Conservation (phyloP, 257 asterid species). For the Oldenlandia corymbosa region DNA sequence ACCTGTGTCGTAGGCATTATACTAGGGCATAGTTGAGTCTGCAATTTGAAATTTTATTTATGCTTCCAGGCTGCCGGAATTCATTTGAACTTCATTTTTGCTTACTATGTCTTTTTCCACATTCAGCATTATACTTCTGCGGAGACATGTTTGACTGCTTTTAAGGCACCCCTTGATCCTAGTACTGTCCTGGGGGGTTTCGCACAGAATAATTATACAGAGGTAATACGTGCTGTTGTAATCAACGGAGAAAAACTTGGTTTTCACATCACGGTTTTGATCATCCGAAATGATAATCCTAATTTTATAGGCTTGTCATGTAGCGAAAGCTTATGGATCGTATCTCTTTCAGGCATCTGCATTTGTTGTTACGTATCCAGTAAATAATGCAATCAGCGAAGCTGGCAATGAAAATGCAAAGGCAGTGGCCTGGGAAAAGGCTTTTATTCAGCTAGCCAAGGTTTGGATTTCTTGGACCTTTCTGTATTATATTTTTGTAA, state of each 20-base stretch:
- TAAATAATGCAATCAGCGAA: conserved; percentile 71
- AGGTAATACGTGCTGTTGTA: conserved; percentile 40
- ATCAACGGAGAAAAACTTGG: conserved; percentile 3
- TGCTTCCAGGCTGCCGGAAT: not conserved
- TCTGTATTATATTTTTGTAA: not conserved
- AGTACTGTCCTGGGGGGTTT: conserved; percentile 95
- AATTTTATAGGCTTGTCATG: not conserved
- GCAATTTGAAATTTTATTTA: not conserved
- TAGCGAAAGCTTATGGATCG: not conserved
- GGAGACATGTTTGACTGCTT: conserved; percentile 80
- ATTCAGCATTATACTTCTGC: conserved; percentile 88
- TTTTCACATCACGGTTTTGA: not conserved
- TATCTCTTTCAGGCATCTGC: conserved; percentile 80
- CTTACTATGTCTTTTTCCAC: not conserved
- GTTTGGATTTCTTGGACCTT: conserved; percentile 25
- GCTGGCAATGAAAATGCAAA: conserved; percentile 72
- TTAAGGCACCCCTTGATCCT: conserved; percentile 97
- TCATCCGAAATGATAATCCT: not conserved
- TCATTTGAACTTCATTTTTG: not conserved
- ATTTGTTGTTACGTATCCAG: conserved; percentile 86
- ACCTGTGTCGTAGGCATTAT: not conserved
- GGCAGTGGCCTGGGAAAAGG: conserved; percentile 96
- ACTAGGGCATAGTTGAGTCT: not conserved
- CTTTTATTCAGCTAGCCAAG: conserved; percentile 90
- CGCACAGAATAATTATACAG: conserved; percentile 69